Evolutionary conservation across 768 basidiomycete genomes (phyloP).

Genomic region (Suillus variegatus): DNA sequence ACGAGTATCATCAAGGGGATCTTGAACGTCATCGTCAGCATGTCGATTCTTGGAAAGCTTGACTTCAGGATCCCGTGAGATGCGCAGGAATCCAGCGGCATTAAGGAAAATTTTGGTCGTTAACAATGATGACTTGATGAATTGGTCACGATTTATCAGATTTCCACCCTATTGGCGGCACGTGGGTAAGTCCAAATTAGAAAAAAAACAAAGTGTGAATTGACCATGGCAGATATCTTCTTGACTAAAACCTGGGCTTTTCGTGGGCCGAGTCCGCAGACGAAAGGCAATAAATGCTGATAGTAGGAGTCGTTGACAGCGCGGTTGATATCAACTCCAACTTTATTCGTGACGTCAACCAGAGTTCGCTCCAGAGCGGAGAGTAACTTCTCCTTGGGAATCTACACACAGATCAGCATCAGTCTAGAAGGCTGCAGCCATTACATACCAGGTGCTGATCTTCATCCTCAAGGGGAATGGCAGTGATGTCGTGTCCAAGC

Average conservation of each 20-base stretch:
- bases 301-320: conserved; percentile 89
- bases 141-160: conserved; percentile 83
- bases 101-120: conserved; percentile 92
- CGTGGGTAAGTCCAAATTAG: not conserved
- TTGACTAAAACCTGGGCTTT: conserved; percentile 86
- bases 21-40: conserved; percentile 68
- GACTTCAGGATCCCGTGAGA: conserved; percentile 69
- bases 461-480: conserved; percentile 83
- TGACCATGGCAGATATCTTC: conserved; percentile 75
- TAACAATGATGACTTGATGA: conserved; percentile 77
- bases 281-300: conserved; percentile 82
- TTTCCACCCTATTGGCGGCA: conserved; percentile 69
- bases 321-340: conserved; percentile 96
- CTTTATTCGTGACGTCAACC: conserved; percentile 87
- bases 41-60: conserved; percentile 62
- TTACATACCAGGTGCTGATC: conserved; percentile 78
- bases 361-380: conserved; percentile 81
- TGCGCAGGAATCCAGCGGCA: conserved; percentile 88
- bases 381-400: conserved; percentile 84
- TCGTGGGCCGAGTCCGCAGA: conserved; percentile 92
- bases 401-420: conserved; percentile 43
- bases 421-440: not conserved
- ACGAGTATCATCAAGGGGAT: conserved; percentile 92
- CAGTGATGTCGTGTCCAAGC: conserved; percentile 79
- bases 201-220: conserved; percentile 25